These are phyloP conservation scores for Piromyces finnis DNA, from an alignment of 192 early-diverging fungal genomes.

Conservation along the genomic window DNA sequence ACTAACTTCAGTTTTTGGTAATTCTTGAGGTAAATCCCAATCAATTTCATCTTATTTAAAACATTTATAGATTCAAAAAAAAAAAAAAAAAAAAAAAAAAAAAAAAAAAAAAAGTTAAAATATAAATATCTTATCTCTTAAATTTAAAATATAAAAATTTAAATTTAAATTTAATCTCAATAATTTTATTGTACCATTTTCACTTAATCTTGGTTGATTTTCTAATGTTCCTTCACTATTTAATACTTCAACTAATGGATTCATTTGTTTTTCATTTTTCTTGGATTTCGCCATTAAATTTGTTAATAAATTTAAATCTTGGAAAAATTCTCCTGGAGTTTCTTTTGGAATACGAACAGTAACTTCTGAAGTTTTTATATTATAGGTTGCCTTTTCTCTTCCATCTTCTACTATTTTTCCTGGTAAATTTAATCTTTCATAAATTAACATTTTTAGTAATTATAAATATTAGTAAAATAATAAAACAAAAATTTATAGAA, in stretches of 20 bases:
- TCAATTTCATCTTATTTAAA: constrained; percentile 43
- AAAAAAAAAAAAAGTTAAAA: too few relatives aligned
- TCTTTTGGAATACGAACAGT: constrained; percentile 61
- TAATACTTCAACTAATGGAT: constrained; percentile 46
- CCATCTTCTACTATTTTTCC: constrained; percentile 73
- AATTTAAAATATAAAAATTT: too few relatives aligned
- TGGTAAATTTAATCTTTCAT: constrained; percentile 62
- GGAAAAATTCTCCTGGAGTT: constrained; percentile 56
- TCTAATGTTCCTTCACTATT: background rate
- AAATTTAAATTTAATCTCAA: too few relatives aligned
- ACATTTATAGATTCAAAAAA: background rate
- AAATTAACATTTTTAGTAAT: too few relatives aligned
- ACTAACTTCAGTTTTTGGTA: constrained; percentile 20
- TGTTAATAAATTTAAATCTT: constrained; percentile 74
- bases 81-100: too few relatives aligned
- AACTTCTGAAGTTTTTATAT: constrained; percentile 59
- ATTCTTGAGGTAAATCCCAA: constrained; percentile 70
- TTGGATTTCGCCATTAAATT: constrained; percentile 52
- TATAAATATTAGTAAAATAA: too few relatives aligned
- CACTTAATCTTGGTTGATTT: constrained; percentile 4
- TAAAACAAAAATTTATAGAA: too few relatives aligned
- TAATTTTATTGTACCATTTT: background rate
- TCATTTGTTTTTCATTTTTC: constrained; percentile 11
- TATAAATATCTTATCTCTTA: too few relatives aligned
- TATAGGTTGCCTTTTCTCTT: constrained; percentile 53